Percentiles rank a stretch among this genome's conserved stretches.
Conservation (phyloP, 1,284 basidiomycete genomes). For the Schizopora paradoxa region DNA sequence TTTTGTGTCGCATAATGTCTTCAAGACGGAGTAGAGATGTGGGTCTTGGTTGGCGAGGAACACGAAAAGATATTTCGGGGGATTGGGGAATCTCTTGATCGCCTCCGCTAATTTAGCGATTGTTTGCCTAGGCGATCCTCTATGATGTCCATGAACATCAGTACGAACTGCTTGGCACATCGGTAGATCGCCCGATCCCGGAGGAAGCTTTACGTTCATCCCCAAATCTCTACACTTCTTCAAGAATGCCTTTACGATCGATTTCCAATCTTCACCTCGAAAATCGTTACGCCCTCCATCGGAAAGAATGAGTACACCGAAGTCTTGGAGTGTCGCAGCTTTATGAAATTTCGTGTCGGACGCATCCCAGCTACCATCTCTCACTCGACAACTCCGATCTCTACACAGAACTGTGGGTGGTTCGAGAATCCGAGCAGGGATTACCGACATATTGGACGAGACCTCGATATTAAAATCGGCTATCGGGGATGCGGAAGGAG, state of each 20-base stretch:
- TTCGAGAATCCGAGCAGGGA: slow-evolving; percentile 57
- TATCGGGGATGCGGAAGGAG: slow-evolving; percentile 27
- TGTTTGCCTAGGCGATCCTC: too few relatives aligned
- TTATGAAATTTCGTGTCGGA: slow-evolving; percentile 30
- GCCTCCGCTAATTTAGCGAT: slow-evolving; percentile 7
- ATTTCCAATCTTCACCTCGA: slow-evolving; percentile 33
- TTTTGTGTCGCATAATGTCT: slow-evolving; percentile 38
- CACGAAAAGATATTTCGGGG: neutral
- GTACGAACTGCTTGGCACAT: slow-evolving; percentile 2
- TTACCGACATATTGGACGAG: slow-evolving; percentile 45
- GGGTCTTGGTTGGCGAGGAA: slow-evolving; percentile 4
- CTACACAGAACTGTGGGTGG: slow-evolving; percentile 53
- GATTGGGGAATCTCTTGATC: slow-evolving; percentile 7
- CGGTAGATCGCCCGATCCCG: slow-evolving; percentile 64
- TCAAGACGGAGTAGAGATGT: slow-evolving; percentile 26
- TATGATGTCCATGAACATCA: too few relatives aligned
- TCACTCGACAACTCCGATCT: slow-evolving; percentile 16
- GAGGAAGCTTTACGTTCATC: slow-evolving; percentile 34
- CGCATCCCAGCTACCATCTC: slow-evolving; percentile 68
- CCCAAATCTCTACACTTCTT: slow-evolving; percentile 9
- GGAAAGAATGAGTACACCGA: slow-evolving; percentile 7
- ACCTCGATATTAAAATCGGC: slow-evolving; percentile 52
- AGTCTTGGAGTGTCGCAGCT: slow-evolving; percentile 3
- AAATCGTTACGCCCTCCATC: slow-evolving; percentile 13
- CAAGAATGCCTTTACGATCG: slow-evolving; percentile 7